Conservation (phyloP, 2,329 filamentous ascomycete species). For the Aquanectria penicillioides region DNA sequence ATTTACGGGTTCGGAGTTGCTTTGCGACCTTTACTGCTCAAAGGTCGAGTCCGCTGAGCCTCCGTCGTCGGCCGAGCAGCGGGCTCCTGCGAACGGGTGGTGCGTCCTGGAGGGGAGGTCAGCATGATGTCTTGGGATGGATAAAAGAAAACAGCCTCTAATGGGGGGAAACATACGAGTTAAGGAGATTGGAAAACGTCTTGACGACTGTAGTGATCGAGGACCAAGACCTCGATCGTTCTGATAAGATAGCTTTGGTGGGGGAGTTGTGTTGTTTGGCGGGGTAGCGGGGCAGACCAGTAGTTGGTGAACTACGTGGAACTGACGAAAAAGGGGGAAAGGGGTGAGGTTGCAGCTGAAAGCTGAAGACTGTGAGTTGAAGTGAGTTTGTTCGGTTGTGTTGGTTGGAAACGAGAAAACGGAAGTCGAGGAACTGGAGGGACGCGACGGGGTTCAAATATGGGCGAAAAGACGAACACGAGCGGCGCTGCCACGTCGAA, state of each 20-base stretch:
- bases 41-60: slow-evolving; percentile 77
- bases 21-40: slow-evolving; percentile 62
- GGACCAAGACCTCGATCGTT: slow-evolving; percentile 61
- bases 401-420: slow-evolving; percentile 15
- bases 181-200: slow-evolving; percentile 98
- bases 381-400: slow-evolving; percentile 14
- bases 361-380: slow-evolving; percentile 5
- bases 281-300: slow-evolving; percentile 38
- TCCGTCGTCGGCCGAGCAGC: slow-evolving; percentile 89
- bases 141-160: background rate
- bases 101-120: slow-evolving; percentile 71
- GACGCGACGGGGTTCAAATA: slow-evolving; percentile 27
- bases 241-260: slow-evolving; percentile 36
- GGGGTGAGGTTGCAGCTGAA: slow-evolving; percentile 4
- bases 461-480: slow-evolving; percentile 9
- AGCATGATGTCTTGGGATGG: slow-evolving; percentile 31
- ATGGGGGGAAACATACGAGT: slow-evolving; percentile 82
- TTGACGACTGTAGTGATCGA: slow-evolving; percentile 78
- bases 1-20: slow-evolving; percentile 44
- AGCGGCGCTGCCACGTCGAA: slow-evolving; percentile 15
- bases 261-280: slow-evolving; percentile 32
- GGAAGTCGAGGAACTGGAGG: slow-evolving; percentile 4
- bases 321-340: slow-evolving; percentile 5
- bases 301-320: slow-evolving; percentile 17
- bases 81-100: slow-evolving; percentile 96